These are phyloP conservation scores for Penicillium nucicola DNA, from an alignment of 495 filamentous ascomycete species.

Conservation along the genomic window DNA sequence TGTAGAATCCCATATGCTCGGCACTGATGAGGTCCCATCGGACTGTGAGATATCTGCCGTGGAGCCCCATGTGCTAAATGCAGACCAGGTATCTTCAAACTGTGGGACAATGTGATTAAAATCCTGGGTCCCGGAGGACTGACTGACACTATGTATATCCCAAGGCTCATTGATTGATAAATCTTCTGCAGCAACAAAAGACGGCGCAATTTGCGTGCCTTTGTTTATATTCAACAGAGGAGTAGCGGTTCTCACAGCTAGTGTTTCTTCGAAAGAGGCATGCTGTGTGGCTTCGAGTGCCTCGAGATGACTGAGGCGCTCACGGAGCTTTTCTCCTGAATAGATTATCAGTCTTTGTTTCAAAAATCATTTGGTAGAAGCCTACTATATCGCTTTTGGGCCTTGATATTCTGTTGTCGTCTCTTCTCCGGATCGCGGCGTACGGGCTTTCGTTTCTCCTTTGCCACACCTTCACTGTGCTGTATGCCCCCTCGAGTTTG, in stretches of 20 bases:
- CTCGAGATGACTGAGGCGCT: conserved; percentile 18
- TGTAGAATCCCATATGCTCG: conserved; percentile 5
- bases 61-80: too few relatives aligned
- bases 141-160: conserved; percentile 1
- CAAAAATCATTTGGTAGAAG: neutral
- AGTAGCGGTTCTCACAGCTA: too few relatives aligned
- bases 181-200: neutral
- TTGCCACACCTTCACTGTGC: neutral
- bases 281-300: conserved; percentile 11
- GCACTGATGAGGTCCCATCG: conserved; percentile 4
- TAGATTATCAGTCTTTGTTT: neutral
- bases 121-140: neutral
- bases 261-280: too few relatives aligned
- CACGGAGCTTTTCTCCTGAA: conserved; percentile 18
- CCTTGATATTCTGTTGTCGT: conserved; percentile 29
- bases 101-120: too few relatives aligned
- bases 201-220: neutral
- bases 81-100: too few relatives aligned
- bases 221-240: too few relatives aligned
- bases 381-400: conserved; percentile 29
- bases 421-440: conserved; percentile 27
- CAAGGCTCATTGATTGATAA: conserved; percentile 2
- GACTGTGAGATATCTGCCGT: neutral
- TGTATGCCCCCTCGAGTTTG: too few relatives aligned
- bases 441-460: conserved; percentile 25